Evolutionary conservation across 1,284 basidiomycete genomes (phyloP).

Genomic region (Naganishia liquefaciens): DNA sequence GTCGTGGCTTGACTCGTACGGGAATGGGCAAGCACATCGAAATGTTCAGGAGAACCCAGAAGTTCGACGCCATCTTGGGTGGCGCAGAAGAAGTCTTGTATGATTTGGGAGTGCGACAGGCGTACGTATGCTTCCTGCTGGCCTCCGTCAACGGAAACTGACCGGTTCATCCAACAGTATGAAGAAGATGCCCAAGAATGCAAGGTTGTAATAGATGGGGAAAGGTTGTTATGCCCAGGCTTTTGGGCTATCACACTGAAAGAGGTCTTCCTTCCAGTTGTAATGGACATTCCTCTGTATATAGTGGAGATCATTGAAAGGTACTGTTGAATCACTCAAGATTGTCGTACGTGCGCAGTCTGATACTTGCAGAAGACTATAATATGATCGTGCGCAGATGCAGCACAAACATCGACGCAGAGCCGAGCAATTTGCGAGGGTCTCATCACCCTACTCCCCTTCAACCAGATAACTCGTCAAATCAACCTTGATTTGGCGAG

Average conservation of each 20-base stretch:
- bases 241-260: background rate
- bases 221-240: background rate
- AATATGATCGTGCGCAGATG: no score
- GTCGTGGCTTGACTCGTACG: slow-evolving; percentile 58
- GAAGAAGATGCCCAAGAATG: slow-evolving; percentile 52
- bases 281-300: slow-evolving; percentile 2
- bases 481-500: slow-evolving; percentile 30
- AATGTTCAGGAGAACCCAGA: slow-evolving; percentile 64
- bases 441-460: slow-evolving; percentile 15
- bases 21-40: slow-evolving; percentile 60
- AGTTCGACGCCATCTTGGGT: slow-evolving; percentile 74
- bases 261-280: slow-evolving; percentile 6
- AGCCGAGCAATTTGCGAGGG: no score
- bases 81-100: slow-evolving; percentile 57
- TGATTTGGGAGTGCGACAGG: slow-evolving; percentile 59
- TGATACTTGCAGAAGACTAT: no score
- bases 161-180: slow-evolving; percentile 37
- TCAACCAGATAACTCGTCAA: slow-evolving; percentile 31
- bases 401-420: no score
- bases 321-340: no score
- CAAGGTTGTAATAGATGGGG: slow-evolving; percentile 39
- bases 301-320: no score
- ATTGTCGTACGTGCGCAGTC: no score
- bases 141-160: background rate
- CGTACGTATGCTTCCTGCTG: slow-evolving; percentile 40